Conservation (phyloP, 2,329 filamentous ascomycete genomes). For the Aspergillus tamarii region DNA sequence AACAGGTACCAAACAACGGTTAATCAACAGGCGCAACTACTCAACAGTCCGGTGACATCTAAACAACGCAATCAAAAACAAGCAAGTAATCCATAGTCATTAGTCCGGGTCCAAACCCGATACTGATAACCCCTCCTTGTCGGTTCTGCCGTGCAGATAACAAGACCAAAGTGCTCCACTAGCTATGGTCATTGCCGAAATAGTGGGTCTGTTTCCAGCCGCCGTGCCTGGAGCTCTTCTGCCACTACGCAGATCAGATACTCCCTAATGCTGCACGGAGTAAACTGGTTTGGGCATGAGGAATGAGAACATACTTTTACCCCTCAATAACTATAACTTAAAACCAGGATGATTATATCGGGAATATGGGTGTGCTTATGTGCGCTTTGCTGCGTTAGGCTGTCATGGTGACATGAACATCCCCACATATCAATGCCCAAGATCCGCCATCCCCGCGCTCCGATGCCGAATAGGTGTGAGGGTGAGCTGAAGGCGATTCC, state of each 20-base stretch:
- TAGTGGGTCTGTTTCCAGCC: neutral
- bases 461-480: neutral
- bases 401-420: neutral
- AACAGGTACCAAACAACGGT: neutral
- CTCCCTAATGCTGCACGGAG: neutral
- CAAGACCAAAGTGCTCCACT: neutral
- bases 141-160: neutral
- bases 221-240: neutral
- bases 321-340: neutral
- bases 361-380: no score
- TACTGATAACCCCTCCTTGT: neutral
- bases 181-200: neutral
- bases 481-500: neutral
- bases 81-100: neutral
- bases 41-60: neutral
- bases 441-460: neutral
- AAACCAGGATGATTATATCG: no score
- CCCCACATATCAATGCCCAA: neutral
- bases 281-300: neutral
- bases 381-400: neutral
- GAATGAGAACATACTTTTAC: neutral
- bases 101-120: neutral
- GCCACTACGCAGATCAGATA: neutral
- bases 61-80: neutral
- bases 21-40: neutral